Base-by-base conservation (phyloP, 2,329 filamentous ascomycete genomes). In the Claviceps sp. region DNA sequence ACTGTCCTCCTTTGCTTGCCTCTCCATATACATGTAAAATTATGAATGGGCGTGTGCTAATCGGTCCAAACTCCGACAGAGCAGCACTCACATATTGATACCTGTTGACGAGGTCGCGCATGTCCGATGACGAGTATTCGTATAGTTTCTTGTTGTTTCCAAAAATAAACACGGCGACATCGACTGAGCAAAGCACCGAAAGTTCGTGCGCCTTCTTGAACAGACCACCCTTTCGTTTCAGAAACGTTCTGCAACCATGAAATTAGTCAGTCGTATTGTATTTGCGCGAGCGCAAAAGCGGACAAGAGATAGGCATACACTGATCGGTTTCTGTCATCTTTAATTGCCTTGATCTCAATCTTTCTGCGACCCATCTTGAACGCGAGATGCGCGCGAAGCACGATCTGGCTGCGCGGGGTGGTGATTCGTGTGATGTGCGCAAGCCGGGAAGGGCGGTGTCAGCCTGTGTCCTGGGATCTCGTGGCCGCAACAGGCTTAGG, bases 191-290 rank as follows among this genome's bases (percentile, higher is more conserved):
- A 57, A 98, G 84, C 47, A 98, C 93, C 50, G 91, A 95, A 50
- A 98, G 80, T 77, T 98, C 93, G 69, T 98, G 90, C 51, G 93
- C 93, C 80, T 98, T 98, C 76, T 98, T 98, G 80, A 98, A 98
- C 48, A 98, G 77, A 62, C 93, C 93, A 62, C 91, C 93, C 72
- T 98, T 98, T 73, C 93, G 87, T 78, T 98, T 98, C 60, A 98
- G 75, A 69, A 98, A 98, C 45, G 93, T 98, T 58, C 90, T 96
- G 64, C 50, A 42, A 19, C 10, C 19, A 16, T 44, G 30, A 34
- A 26, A 11, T 14, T 40, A 26, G 43, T 50, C 47, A 53, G 53
- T 47, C 4, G 3, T 17, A 5, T 13, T 17, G 38, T 42, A 19
- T 24, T 13, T 14, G 40, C n/a, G 5, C n/a, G 24, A 37, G 16